These are phyloP conservation scores for Cryptococcus deneoformans DNA, from an alignment of 1,284 basidiomycete species.

Conservation along the genomic window DNA sequence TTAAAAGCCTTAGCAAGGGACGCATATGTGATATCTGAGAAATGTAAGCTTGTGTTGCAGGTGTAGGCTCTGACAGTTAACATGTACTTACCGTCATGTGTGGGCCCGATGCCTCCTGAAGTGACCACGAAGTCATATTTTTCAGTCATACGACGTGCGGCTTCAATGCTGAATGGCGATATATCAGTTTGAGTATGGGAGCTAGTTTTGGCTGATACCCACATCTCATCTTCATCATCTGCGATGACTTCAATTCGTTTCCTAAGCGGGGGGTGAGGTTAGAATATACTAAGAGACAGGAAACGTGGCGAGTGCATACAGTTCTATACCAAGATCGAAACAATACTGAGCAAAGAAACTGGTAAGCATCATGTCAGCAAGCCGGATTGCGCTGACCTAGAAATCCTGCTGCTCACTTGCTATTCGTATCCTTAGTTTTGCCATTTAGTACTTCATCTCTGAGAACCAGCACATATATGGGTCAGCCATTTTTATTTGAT, in stretches of 20 bases:
- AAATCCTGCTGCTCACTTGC: conserved; percentile 39
- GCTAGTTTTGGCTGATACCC: conserved; percentile 25
- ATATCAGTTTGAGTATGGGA: background rate
- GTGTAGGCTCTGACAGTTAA: background rate
- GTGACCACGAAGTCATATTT: conserved; percentile 87
- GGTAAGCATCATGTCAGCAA: background rate
- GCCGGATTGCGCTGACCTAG: too few species aligned
- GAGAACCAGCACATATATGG: background rate
- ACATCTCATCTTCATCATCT: conserved; percentile 88
- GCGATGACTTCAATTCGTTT: conserved; percentile 85
- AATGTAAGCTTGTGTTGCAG: conserved; percentile 1
- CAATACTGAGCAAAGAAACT: conserved; percentile 81
- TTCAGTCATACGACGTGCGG: conserved; percentile 74
- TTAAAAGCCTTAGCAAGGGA: conserved; percentile 82
- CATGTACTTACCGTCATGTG: conserved; percentile 65
- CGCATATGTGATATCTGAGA: conserved; percentile 76
- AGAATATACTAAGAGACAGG: background rate
- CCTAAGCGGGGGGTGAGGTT: conserved; percentile 46
- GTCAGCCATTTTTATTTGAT: background rate
- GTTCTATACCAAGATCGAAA: conserved; percentile 80
- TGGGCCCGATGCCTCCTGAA: conserved; percentile 75
- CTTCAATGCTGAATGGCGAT: conserved; percentile 62
- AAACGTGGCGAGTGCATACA: conserved; percentile 57
- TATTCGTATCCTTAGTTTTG: conserved; percentile 71
- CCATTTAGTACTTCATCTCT: conserved; percentile 54